Evolutionary conservation across 2,329 filamentous ascomycete species (phyloP), one percentile per base, ranked within the genome.

Genomic region (Sodiomyces alkalinus): DNA sequence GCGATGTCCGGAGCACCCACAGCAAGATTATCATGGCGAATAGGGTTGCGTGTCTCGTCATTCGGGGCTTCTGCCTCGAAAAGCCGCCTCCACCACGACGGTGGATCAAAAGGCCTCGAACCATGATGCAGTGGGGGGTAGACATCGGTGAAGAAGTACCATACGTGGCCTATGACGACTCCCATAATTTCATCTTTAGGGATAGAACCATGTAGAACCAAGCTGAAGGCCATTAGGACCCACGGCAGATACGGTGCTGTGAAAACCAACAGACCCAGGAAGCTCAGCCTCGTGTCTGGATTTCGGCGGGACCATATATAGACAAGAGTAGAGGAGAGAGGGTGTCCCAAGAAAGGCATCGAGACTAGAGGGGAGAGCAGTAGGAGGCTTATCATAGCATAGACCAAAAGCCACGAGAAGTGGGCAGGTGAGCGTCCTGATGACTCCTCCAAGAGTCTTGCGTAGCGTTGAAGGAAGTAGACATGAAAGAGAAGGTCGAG

Each of bases 261-360:
- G 54, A 98, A 96, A 2, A 90, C 80, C 22, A 96, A 55, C 26
- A 98, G 51, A 0, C 90, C 90, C 4, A 98, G 58, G 50, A 93
- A 85, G 47, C 82, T 92, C 10, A 98, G 64, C 33, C 82, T 67
- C 0, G 85, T 92, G 38, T 94, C 82, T 1, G 90, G 87, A 49
- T 98, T 96, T 32, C 87, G 75, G 29, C 90, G 71, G 37, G 85
- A 90, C 90, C 90, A 98, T 45, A 98, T 94, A 53, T 98, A 98
- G 32, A 96, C 87, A 35, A 98, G 64, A 5, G 82, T 93, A 27
- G 83, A 92, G 4, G 82, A 92, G 10, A 98, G 67, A 2, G 87
- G 81, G 22, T 86, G 82, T n/a, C 90, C 90, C 8, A 98, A 70
- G 52, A 94, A 98, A 1, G 82, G 82, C 62, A 96, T 83, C 16